Base-by-base conservation (phyloP, 2,329 filamentous ascomycete species). In the Ophiostoma pallidulum region DNA sequence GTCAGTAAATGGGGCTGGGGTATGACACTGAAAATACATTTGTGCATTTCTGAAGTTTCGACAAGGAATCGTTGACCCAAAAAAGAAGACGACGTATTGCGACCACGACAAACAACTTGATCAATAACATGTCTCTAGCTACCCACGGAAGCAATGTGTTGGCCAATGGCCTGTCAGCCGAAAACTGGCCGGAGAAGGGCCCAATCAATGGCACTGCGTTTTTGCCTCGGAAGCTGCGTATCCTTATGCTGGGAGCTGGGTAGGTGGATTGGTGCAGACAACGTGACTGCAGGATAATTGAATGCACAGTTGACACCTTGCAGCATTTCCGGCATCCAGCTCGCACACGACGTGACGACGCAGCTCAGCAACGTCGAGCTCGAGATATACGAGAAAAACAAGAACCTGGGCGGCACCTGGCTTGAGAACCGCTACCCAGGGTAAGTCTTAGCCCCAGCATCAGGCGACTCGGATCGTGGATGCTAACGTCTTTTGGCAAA, bases 351-450 rank as follows among this genome's bases (percentile, higher is more conserved):
- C 24, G 38, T 40, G 6, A 40, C 20, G 14, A 40, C 38, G 24
- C 38, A 40, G 14, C 20, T 40, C 5, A 20, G 3, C 4, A 28
- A 40, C n/a, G 10, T 40, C 4, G 29, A 33, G 20, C 41, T 44
- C 7, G 18, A 33, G 8, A 39, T 48, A 8, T 48, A 48, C 32
- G 45, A 48, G 24, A 42, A 43, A 18, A 48, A 48, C 33, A 3
- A 19, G 3, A 20, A 38, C 5, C 3, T 48, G 8, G 45, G 45
- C 13, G 45, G 45, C 6, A 48, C 45, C 4, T 48, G 45, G 45
- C 24, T 42, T 13, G 45, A 48, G 19, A 48, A 48, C 26, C 31
- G 40, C 10, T 47, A 47, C 8, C 38, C 45, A 6, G 45, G 45
- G 41, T 42, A 28, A 13, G 22, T 8, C 26, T 19, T 10, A 5